Evolutionary conservation across 257 asterid species (phyloP).

Genomic region (Buddleja alternifolia): DNA sequence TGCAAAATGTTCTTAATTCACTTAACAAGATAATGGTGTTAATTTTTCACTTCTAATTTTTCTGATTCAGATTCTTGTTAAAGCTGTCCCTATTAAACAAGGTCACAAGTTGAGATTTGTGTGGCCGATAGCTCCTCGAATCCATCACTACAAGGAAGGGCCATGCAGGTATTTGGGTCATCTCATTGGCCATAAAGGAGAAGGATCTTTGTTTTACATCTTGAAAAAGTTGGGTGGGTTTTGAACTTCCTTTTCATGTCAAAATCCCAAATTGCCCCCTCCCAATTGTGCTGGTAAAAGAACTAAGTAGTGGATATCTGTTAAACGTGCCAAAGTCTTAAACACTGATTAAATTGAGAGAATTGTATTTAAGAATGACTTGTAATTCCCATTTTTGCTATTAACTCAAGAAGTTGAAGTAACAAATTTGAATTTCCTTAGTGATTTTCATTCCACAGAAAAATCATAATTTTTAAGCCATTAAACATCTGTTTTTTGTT

Average conservation of each 20-base stretch:
- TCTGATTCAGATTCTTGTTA: constrained; percentile 77
- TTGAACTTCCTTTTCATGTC: constrained; percentile 39
- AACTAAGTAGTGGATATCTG: neutral
- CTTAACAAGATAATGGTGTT: constrained; percentile 15
- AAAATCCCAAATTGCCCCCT: constrained; percentile 15
- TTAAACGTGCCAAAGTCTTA: neutral
- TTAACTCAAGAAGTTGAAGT: neutral
- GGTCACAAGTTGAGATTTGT: constrained; percentile 87
- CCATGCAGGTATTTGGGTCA: constrained; percentile 85
- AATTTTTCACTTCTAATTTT: constrained; percentile 22
- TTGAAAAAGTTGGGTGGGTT: constrained; percentile 95
- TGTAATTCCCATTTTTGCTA: neutral
- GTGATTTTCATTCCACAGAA: neutral
- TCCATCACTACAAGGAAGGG: constrained; percentile 86
- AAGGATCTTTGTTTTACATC: constrained; percentile 89
- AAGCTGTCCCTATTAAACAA: constrained; percentile 88
- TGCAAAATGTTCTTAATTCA: constrained; percentile 21
- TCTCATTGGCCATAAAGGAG: constrained; percentile 99
- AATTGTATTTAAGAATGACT: neutral
- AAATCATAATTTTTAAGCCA: neutral
- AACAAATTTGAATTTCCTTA: constrained; percentile 8
- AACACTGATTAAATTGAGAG: neutral
- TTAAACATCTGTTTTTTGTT: neutral
- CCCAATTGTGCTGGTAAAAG: neutral
- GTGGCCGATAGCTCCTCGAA: constrained; percentile 91